A percentile compares a stretch with the other conserved stretches of the same genome.
phyloP scores from a whole-genome alignment of 768 basidiomycete species.

The Macrolepiota dolichaula region DNA sequence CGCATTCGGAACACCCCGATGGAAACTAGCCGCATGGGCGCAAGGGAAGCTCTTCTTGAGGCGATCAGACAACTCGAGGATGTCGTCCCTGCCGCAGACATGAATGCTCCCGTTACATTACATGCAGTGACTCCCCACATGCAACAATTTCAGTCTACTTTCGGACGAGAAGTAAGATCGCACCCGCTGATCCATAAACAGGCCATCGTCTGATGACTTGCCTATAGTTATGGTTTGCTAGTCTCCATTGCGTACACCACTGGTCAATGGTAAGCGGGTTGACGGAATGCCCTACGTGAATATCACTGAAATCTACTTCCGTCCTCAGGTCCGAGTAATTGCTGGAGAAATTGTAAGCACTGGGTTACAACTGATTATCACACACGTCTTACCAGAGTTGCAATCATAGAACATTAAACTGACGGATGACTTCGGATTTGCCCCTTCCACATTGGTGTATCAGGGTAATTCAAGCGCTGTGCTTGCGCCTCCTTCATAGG shows the following conservation, averaged over 20 bases:
- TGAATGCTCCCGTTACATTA: slow-evolving; percentile 62
- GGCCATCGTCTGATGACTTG: neutral
- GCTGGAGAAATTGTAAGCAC: slow-evolving; percentile 73
- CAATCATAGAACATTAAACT: slow-evolving; percentile 55
- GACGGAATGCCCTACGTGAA: neutral
- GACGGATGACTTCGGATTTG: slow-evolving; percentile 79
- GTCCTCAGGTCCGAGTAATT: slow-evolving; percentile 68
- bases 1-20: slow-evolving; percentile 79
- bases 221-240: slow-evolving; percentile 78
- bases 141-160: slow-evolving; percentile 74
- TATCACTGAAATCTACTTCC: slow-evolving; percentile 6
- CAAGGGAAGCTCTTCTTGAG: slow-evolving; percentile 51
- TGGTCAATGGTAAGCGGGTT: slow-evolving; percentile 76
- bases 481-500: neutral
- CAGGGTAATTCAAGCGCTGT: slow-evolving; percentile 42
- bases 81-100: slow-evolving; percentile 42
- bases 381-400: neutral
- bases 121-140: slow-evolving; percentile 79
- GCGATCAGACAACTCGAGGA: slow-evolving; percentile 55
- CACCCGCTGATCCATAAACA: neutral
- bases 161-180: slow-evolving; percentile 70
- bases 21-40: slow-evolving; percentile 65
- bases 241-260: slow-evolving; percentile 83
- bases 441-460: slow-evolving; percentile 79
- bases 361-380: slow-evolving; percentile 4